Evolutionary conservation across 1,284 basidiomycete genomes (phyloP).

Genomic region (Chalciporus sp.): DNA sequence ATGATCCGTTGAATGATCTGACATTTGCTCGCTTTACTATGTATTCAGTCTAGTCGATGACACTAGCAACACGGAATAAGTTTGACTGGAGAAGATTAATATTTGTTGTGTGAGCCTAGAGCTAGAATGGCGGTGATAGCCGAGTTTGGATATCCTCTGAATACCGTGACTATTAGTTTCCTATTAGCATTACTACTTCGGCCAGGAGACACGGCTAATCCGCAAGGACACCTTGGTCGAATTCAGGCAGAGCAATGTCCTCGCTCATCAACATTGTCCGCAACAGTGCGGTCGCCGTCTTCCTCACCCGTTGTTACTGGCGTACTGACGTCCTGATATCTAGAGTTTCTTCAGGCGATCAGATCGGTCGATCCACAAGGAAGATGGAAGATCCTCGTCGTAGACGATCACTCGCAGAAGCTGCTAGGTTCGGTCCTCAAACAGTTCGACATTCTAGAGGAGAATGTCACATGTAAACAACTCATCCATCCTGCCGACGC

Average conservation of each 20-base stretch:
- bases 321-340: constrained; percentile 6
- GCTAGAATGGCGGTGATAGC: constrained; percentile 15
- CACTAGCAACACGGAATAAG: not conserved
- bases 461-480: constrained; percentile 89
- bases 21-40: constrained; percentile 8
- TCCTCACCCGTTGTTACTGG: not conserved
- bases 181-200: not conserved
- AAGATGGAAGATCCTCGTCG: constrained; percentile 96
- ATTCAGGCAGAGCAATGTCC: constrained; percentile 41
- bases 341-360: constrained; percentile 81
- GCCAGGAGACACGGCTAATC: not conserved
- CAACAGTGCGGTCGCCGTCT: constrained; percentile 44
- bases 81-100: not conserved
- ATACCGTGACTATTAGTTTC: not conserved
- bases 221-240: constrained; percentile 3
- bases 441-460: constrained; percentile 90
- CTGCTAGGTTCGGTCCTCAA: constrained; percentile 88
- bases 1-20: not conserved
- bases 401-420: constrained; percentile 89
- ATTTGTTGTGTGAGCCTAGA: not conserved
- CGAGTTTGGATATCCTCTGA: constrained; percentile 8
- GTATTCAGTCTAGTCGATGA: constrained; percentile 15
- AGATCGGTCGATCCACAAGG: constrained; percentile 79
- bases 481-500: not conserved
- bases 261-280: constrained; percentile 58